Evolutionary conservation across 2,329 filamentous ascomycete genomes (phyloP).

Genomic region (Zymoseptoria brevis): DNA sequence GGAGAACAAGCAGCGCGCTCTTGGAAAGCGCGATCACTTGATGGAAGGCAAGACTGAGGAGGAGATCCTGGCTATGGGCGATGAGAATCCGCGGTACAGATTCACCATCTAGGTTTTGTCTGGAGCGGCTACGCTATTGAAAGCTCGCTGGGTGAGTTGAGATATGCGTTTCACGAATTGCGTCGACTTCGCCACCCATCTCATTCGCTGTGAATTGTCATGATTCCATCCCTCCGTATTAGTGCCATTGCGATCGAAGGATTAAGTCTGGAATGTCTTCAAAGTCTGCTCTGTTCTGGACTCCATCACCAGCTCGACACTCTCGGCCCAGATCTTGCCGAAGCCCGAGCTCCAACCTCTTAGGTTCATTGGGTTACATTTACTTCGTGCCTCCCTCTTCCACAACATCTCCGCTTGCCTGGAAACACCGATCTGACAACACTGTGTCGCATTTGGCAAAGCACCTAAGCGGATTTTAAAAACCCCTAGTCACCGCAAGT

Average conservation of each 20-base stretch:
- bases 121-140: background rate
- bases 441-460: background rate
- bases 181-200: background rate
- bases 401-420: background rate
- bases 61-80: conserved; percentile 38
- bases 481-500: too few species aligned
- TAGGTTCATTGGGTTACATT: background rate
- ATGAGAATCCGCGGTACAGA: conserved; percentile 38
- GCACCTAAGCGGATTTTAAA: background rate
- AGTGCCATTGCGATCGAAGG: background rate
- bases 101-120: conserved; percentile 29
- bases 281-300: background rate
- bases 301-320: background rate
- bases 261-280: background rate
- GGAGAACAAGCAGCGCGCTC: conserved; percentile 32
- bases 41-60: conserved; percentile 36
- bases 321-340: background rate
- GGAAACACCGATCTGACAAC: too few species aligned
- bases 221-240: background rate
- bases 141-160: background rate
- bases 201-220: background rate
- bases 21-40: conserved; percentile 34
- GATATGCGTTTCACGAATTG: background rate
- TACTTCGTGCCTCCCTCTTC: background rate
- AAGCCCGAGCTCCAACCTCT: background rate